phyloP scores from a whole-genome alignment of 2,329 filamentous ascomycete genomes.

The Penicillium sp. region DNA sequence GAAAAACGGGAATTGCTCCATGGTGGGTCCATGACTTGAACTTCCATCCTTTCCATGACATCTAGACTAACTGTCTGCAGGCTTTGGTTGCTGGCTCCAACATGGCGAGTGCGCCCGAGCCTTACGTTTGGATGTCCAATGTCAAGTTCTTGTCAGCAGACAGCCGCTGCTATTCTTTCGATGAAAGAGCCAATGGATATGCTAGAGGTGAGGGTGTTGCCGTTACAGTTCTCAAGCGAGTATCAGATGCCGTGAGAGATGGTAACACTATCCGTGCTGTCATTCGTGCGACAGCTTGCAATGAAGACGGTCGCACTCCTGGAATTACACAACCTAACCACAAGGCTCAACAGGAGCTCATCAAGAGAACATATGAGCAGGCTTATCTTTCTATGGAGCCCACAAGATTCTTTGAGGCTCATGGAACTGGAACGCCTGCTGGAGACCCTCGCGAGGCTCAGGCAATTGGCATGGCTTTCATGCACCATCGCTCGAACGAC shows the following conservation, averaged over 20 bases:
- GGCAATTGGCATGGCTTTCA: neutral
- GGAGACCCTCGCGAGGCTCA: neutral
- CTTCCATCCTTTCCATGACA: too few relatives aligned
- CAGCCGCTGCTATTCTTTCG: neutral
- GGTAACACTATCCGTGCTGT: neutral
- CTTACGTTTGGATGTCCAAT: neutral
- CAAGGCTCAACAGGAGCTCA: neutral
- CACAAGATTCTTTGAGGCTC: neutral
- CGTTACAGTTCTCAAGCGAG: neutral
- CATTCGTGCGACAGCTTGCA: neutral
- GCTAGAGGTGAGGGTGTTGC: neutral
- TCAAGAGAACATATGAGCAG: neutral
- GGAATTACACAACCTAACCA: neutral
- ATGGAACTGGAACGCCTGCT: neutral
- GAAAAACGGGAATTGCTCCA: too few relatives aligned
- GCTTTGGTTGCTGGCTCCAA: too few relatives aligned
- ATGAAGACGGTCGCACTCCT: neutral
- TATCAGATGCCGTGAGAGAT: neutral
- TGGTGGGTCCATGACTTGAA: too few relatives aligned
- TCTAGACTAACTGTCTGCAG: too few relatives aligned
- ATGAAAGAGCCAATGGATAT: neutral
- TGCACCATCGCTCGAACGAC: neutral
- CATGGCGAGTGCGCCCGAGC: too few relatives aligned
- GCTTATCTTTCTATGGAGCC: neutral
- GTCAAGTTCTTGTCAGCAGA: neutral